Conservation (phyloP, 1,284 basidiomycete genomes). For the Butyriboletus appendiculatus region DNA sequence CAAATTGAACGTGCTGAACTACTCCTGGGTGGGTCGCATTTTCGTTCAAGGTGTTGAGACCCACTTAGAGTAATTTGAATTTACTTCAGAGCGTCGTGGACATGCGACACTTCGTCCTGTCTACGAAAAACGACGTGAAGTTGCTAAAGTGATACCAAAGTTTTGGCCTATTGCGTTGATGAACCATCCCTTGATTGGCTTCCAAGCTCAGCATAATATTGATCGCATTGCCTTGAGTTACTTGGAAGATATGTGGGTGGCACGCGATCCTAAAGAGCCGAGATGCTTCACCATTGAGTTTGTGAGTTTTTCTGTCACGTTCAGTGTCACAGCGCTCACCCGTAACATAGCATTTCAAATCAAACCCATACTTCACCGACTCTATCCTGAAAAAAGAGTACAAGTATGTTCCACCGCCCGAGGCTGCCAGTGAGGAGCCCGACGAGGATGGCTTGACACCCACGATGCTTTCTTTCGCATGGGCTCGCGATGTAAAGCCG, state of each 20-base stretch:
- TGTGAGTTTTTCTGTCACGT: conserved; percentile 49
- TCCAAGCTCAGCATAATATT: conserved; percentile 64
- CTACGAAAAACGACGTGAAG: conserved; percentile 66
- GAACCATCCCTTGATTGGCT: conserved; percentile 61
- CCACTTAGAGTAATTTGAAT: conserved; percentile 10
- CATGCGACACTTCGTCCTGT: conserved; percentile 57
- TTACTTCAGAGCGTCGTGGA: conserved; percentile 58
- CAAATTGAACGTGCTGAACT: conserved; percentile 69
- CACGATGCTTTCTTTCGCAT: conserved; percentile 75
- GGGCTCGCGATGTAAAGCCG: conserved; percentile 68
- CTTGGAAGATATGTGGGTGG: conserved; percentile 79
- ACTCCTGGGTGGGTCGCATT: conserved; percentile 57
- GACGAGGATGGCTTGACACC: conserved; percentile 74
- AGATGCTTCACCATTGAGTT: conserved; percentile 80
- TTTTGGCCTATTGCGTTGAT: conserved; percentile 82
- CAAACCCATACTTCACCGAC: conserved; percentile 80
- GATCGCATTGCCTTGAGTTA: conserved; percentile 76
- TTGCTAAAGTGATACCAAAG: conserved; percentile 64
- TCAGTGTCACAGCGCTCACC: conserved; percentile 7
- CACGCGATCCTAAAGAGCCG: conserved; percentile 62
- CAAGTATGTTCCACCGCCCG: conserved; percentile 62
- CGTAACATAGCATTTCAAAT: conserved; percentile 65
- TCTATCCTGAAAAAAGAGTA: conserved; percentile 77
- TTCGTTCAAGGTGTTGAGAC: not conserved
- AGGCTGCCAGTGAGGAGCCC: conserved; percentile 53